phyloP scores from a whole-genome alignment of 148 eudicot genomes.

The Rhododendron ferrugineum region DNA sequence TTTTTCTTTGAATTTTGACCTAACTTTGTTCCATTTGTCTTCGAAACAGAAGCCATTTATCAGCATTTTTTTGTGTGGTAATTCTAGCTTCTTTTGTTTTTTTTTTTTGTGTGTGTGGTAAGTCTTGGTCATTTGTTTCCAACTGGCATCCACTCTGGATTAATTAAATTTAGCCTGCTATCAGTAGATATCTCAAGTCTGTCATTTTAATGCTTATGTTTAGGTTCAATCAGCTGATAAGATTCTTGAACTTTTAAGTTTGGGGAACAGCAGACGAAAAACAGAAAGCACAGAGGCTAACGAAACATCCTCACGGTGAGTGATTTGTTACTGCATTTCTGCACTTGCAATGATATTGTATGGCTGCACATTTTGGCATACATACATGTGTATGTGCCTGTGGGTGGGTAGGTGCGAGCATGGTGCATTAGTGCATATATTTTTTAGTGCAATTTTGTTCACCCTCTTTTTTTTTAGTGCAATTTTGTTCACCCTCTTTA shows the following conservation, averaged over 20 bases:
- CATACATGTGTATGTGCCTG: background rate
- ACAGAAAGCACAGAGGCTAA: slow-evolving; percentile 80
- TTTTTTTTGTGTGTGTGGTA: background rate
- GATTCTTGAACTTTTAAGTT: slow-evolving; percentile 76
- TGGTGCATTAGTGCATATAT: background rate
- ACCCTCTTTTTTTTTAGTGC: too few species aligned
- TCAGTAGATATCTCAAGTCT: background rate
- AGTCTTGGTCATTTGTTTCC: background rate
- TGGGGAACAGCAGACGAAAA: slow-evolving; percentile 86
- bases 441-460: too few species aligned
- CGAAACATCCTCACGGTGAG: slow-evolving; percentile 86
- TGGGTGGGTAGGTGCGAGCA: background rate
- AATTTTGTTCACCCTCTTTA: too few species aligned
- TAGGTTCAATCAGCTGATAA: slow-evolving; percentile 79
- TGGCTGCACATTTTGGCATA: background rate
- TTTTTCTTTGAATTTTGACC: background rate
- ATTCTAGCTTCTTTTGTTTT: background rate
- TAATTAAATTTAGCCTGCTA: background rate
- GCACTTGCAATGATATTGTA: background rate
- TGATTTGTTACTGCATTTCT: slow-evolving; percentile 6
- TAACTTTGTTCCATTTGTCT: background rate
- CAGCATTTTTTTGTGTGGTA: background rate
- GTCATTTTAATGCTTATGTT: slow-evolving; percentile 13
- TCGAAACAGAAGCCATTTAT: background rate
- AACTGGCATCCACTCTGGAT: background rate